Evolutionary conservation across 1,284 basidiomycete species (phyloP).

Genomic region (Ganoderma sp.): DNA sequence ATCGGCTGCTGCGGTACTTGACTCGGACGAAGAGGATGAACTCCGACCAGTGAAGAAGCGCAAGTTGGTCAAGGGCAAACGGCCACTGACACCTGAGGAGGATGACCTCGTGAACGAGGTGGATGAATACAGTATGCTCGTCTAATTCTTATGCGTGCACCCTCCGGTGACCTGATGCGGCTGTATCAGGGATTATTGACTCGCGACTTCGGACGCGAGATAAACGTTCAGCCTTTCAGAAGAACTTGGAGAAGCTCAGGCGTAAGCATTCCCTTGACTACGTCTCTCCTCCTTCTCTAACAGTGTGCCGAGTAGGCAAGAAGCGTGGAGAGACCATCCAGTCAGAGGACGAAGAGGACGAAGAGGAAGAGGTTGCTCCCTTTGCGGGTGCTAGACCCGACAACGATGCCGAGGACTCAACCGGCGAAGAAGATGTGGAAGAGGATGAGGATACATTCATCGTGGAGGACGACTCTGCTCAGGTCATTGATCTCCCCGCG

Average conservation of each 20-base stretch:
- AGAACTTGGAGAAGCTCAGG: slow-evolving; percentile 69
- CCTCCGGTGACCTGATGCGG: background rate
- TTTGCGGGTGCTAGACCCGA: slow-evolving; percentile 54
- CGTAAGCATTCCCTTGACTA: slow-evolving; percentile 45
- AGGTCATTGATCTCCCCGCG: slow-evolving; percentile 59
- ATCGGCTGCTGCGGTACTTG: slow-evolving; percentile 26
- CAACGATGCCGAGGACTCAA: slow-evolving; percentile 19
- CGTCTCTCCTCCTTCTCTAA: slow-evolving; percentile 8
- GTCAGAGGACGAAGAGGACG: slow-evolving; percentile 43
- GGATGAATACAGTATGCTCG: slow-evolving; percentile 57
- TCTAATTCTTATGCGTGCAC: background rate
- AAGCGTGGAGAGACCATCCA: slow-evolving; percentile 50
- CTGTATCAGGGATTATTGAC: slow-evolving; percentile 61
- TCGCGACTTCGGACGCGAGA: slow-evolving; percentile 64
- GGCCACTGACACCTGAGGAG: slow-evolving; percentile 52
- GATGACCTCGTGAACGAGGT: slow-evolving; percentile 62
- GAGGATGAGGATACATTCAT: slow-evolving; percentile 66
- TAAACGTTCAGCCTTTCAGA: slow-evolving; percentile 65
- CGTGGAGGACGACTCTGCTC: slow-evolving; percentile 69
- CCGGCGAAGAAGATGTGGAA: slow-evolving; percentile 35
- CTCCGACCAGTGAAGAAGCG: slow-evolving; percentile 43
- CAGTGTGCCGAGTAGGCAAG: slow-evolving; percentile 44
- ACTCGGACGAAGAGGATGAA: slow-evolving; percentile 36
- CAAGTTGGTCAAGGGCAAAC: slow-evolving; percentile 55
- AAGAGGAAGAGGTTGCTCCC: slow-evolving; percentile 42